Evolutionary conservation across 169 alveolate species (phyloP).

Genomic region (Perkinsus marinus): DNA sequence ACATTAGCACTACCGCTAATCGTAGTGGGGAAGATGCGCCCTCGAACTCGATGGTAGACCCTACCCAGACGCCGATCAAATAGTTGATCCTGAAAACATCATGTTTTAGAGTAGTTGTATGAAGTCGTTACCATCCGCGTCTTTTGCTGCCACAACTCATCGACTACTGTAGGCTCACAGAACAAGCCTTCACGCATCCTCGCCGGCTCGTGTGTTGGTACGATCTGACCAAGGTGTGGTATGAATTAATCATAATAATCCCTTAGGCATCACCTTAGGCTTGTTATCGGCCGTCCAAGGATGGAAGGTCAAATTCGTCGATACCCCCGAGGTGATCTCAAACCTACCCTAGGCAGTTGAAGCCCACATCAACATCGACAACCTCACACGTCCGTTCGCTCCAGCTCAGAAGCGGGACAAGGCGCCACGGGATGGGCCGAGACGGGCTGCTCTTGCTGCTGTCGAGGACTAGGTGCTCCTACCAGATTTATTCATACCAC

Average conservation of each 20-base stretch:
- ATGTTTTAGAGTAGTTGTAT: no score
- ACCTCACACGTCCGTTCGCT: neutral
- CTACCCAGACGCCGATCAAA: neutral
- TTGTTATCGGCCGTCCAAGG: neutral
- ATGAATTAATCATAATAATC: neutral
- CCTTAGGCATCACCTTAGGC: neutral
- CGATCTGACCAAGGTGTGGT: neutral
- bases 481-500: neutral
- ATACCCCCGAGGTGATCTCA: neutral
- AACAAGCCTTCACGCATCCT: neutral
- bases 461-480: neutral
- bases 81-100: neutral
- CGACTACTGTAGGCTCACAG: neutral
- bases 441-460: neutral
- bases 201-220: neutral
- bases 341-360: neutral
- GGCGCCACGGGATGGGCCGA: neutral
- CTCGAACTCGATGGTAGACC: neutral
- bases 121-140: neutral
- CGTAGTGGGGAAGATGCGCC: neutral
- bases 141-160: neutral
- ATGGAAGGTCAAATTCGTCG: neutral
- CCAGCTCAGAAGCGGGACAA: neutral
- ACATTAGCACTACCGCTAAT: neutral
- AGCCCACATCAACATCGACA: no score